Conservation (phyloP, 2,329 filamentous ascomycete species). For the Paraphoma chrysanthemicola region DNA sequence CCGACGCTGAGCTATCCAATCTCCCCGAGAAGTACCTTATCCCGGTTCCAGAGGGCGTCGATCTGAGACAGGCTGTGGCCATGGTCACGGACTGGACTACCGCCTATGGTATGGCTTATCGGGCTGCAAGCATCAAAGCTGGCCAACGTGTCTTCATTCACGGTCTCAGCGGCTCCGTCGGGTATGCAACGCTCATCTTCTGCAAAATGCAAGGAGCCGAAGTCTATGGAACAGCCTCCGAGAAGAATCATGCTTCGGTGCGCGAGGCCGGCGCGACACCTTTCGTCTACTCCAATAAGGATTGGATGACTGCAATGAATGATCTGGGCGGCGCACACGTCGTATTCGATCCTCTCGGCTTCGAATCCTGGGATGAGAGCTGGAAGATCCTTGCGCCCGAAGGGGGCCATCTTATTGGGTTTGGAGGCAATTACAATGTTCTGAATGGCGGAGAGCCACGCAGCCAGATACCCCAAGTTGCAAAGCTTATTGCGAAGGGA, state of each 20-base stretch:
- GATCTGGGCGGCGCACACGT: slow-evolving; percentile 55
- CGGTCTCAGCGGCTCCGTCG: slow-evolving; percentile 59
- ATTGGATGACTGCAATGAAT: slow-evolving; percentile 58
- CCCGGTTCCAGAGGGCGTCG: slow-evolving; percentile 51
- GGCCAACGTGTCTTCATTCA: slow-evolving; percentile 60
- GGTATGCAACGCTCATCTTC: slow-evolving; percentile 53
- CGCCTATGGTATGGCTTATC: slow-evolving; percentile 40
- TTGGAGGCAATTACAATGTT: slow-evolving; percentile 32
- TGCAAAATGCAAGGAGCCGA: slow-evolving; percentile 54
- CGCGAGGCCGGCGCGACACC: slow-evolving; percentile 50
- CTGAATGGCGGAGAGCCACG: slow-evolving; percentile 28
- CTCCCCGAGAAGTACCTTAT: slow-evolving; percentile 56
- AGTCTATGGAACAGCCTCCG: slow-evolving; percentile 59
- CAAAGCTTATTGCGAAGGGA: slow-evolving; percentile 34
- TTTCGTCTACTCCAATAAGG: slow-evolving; percentile 58
- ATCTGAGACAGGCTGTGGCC: slow-evolving; percentile 51
- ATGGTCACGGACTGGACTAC: slow-evolving; percentile 56
- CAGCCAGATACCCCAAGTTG: slow-evolving; percentile 19
- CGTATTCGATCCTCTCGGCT: slow-evolving; percentile 59
- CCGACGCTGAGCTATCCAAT: slow-evolving; percentile 56
- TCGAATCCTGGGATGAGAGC: slow-evolving; percentile 60
- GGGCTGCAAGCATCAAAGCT: slow-evolving; percentile 48
- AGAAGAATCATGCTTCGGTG: slow-evolving; percentile 54
- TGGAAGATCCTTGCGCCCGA: slow-evolving; percentile 51
- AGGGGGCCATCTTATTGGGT: slow-evolving; percentile 46